A percentile compares a stretch with the other conserved stretches of the same genome.
These are phyloP conservation scores for Neurospora sp. DNA, from an alignment of 495 filamentous ascomycete species.

Conservation along the genomic window DNA sequence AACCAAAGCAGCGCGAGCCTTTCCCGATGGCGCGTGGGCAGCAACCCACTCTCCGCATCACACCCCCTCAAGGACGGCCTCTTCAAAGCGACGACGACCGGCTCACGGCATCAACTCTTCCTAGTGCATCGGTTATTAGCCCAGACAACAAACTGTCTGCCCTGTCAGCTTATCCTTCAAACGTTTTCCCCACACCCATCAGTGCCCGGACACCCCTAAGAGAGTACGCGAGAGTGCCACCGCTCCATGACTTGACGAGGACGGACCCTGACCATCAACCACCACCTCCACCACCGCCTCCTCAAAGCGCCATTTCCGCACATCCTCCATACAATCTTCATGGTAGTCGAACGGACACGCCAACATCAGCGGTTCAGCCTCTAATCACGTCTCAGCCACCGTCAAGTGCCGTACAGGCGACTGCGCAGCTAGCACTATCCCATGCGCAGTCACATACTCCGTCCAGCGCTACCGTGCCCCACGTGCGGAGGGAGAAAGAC, in stretches of 20 bases:
- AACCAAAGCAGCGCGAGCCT: conserved; percentile 38
- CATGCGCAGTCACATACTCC: conserved; percentile 36
- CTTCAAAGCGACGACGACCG: conserved; percentile 40
- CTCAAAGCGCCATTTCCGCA: conserved; percentile 13
- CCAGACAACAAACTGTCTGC: conserved; percentile 46
- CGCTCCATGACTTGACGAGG: conserved; percentile 42
- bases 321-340: conserved; percentile 27
- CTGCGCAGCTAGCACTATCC: conserved; percentile 49
- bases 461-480: background rate
- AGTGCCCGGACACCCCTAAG: conserved; percentile 38
- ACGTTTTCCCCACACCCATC: conserved; percentile 43
- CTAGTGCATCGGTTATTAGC: conserved; percentile 39
- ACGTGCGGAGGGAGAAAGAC: conserved; percentile 63
- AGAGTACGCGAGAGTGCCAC: conserved; percentile 44
- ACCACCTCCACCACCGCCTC: conserved; percentile 12
- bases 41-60: conserved; percentile 37
- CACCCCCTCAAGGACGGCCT: conserved; percentile 42
- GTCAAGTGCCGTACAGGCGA: conserved; percentile 37
- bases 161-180: conserved; percentile 36
- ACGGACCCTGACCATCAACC: conserved; percentile 32
- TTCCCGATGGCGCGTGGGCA: conserved; percentile 43
- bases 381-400: conserved; percentile 21
- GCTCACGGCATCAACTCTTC: conserved; percentile 37
- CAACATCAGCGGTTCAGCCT: conserved; percentile 22
- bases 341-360: conserved; percentile 35